Percentiles rank a stretch among this genome's conserved stretches.
These are phyloP conservation scores for Capniomyces stellatus DNA, from an alignment of 371 early-diverging fungal genomes.

Conservation along the genomic window DNA sequence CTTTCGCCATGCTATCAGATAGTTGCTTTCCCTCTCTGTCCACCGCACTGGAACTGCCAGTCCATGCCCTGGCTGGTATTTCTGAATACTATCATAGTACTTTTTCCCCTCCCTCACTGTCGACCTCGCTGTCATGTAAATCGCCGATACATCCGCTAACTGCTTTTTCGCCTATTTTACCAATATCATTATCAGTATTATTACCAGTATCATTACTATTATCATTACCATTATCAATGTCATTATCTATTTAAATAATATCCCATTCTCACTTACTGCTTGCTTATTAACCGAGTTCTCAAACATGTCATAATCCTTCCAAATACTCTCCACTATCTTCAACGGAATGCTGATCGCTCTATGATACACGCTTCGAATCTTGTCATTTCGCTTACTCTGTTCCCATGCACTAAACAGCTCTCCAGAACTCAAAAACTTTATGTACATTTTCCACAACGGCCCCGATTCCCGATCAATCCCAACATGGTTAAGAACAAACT, in stretches of 20 bases:
- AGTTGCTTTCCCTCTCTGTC: slow-evolving; percentile 47
- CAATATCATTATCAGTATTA: too few species aligned
- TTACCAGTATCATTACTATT: too few species aligned
- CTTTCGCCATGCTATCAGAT: slow-evolving; percentile 60
- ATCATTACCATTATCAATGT: too few species aligned
- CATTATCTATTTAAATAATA: not conserved
- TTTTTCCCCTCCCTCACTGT: slow-evolving; percentile 59
- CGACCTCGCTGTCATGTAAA: slow-evolving; percentile 84
- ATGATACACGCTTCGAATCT: slow-evolving; percentile 65
- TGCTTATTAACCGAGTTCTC: slow-evolving; percentile 72
- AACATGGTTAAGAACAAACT: slow-evolving; percentile 67
- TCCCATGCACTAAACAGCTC: slow-evolving; percentile 72
- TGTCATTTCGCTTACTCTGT: slow-evolving; percentile 70
- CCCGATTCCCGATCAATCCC: slow-evolving; percentile 84
- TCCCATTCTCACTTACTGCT: slow-evolving; percentile 31
- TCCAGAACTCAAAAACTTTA: slow-evolving; percentile 55
- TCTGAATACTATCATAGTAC: slow-evolving; percentile 52
- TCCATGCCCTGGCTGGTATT: slow-evolving; percentile 17
- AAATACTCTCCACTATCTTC: slow-evolving; percentile 68
- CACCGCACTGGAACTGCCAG: slow-evolving; percentile 70
- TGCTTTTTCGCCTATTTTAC: slow-evolving; percentile 82
- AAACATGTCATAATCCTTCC: slow-evolving; percentile 90
- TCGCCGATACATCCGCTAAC: slow-evolving; percentile 57
- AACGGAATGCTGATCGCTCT: slow-evolving; percentile 71
- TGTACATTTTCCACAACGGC: slow-evolving; percentile 74